phyloP scores from a whole-genome alignment of 768 basidiomycete genomes.

The Paxillus involutus region DNA sequence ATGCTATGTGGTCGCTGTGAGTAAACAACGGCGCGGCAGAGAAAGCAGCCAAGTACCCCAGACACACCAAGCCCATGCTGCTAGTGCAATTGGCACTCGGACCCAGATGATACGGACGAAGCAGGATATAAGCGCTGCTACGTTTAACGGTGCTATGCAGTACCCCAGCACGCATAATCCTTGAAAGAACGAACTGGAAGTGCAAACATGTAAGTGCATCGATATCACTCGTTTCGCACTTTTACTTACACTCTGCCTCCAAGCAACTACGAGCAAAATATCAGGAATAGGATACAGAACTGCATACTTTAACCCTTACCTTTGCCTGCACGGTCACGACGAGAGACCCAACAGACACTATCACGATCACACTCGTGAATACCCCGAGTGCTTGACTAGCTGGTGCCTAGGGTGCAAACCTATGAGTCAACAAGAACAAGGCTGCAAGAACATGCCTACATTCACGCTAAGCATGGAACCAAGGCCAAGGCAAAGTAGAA shows the following conservation, averaged over 20 bases:
- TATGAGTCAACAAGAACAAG: not conserved
- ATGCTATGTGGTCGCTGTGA: slow-evolving; percentile 49
- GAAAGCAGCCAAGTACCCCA: slow-evolving; percentile 65
- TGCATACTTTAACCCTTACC: slow-evolving; percentile 38
- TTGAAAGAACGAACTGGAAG: slow-evolving; percentile 87
- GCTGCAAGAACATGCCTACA: slow-evolving; percentile 40
- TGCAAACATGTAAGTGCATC: not conserved
- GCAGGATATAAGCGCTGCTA: slow-evolving; percentile 84
- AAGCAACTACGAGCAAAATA: slow-evolving; percentile 51
- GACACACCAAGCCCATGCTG: slow-evolving; percentile 94
- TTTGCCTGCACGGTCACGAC: slow-evolving; percentile 96
- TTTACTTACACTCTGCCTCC: slow-evolving; percentile 78
- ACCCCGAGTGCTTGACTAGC: slow-evolving; percentile 79
- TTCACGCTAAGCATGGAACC: slow-evolving; percentile 86
- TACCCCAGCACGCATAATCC: slow-evolving; percentile 94
- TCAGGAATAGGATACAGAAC: not conserved
- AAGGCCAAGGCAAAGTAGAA: slow-evolving; percentile 77
- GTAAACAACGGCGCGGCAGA: not conserved
- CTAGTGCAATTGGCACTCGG: slow-evolving; percentile 80
- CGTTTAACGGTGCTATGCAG: slow-evolving; percentile 89
- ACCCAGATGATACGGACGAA: slow-evolving; percentile 87
- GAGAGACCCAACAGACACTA: slow-evolving; percentile 87
- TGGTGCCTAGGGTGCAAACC: slow-evolving; percentile 62
- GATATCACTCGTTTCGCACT: not conserved
- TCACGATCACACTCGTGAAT: slow-evolving; percentile 92